Base-by-base conservation (phyloP, 2,329 filamentous ascomycete genomes). In the Pseudofabraea citricarpa region DNA sequence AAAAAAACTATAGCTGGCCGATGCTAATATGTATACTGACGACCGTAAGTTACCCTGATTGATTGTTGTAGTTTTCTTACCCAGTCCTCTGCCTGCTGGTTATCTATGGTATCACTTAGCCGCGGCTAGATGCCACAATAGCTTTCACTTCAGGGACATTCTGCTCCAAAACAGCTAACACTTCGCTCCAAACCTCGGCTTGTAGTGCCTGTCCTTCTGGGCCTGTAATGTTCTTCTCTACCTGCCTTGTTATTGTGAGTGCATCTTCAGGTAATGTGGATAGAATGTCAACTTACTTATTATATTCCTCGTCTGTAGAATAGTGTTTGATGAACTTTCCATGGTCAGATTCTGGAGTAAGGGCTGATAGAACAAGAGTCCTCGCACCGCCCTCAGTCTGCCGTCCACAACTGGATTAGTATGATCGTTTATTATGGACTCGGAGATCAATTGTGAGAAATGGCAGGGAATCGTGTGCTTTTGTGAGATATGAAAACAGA, bases 361-460 rank as follows among this genome's bases (percentile, higher is more conserved):
- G n/a, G 5, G 56, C 54, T 19, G 57, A 55, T 41, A 56, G 52
- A 13, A 63, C 45, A 19, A 57, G 49, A 26, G 56, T 56, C 37
- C 57, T 53, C 23, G 58, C 56, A 4, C 61, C 62, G 2, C 52
- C 56, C 51, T 64, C 61, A 3, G 61, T 56, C n/a, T n/a, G n/a
- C n/a, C n/a, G n/a, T n/a, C n/a, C n/a, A n/a, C n/a, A n/a, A n/a
- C n/a, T n/a, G n/a, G n/a, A n/a, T n/a, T n/a, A n/a, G n/a, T n/a
- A n/a, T n/a, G n/a, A n/a, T n/a, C n/a, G n/a, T n/a, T n/a, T n/a
- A n/a, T n/a, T n/a, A n/a, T n/a, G n/a, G n/a, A n/a, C n/a, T n/a
- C n/a, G n/a, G n/a, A n/a, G n/a, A n/a, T n/a, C n/a, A n/a, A n/a
- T n/a, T n/a, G n/a, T n/a, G n/a, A n/a, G n/a, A n/a, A n/a, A n/a